Evolutionary conservation across 768 basidiomycete species (phyloP), one percentile per base, ranked within the genome.

Genomic region (Galerina sulciceps): DNA sequence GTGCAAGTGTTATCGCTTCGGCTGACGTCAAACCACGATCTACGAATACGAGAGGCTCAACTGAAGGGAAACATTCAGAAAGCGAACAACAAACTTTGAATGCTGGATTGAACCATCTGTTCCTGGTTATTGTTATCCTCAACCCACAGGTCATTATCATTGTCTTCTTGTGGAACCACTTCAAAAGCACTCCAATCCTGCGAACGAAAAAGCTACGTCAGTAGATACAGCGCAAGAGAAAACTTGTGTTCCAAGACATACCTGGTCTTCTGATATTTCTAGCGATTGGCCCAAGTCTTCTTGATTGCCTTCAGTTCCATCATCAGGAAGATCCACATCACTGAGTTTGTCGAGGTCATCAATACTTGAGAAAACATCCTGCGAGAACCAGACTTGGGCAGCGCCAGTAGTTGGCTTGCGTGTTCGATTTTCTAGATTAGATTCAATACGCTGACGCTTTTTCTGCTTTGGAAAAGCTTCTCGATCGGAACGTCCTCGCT

Each of bases 311-410:
- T 76, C 76, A 0, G 37, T 58, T 23, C 71, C 66, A 14, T 65
- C 67, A 35, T 69, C 67, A 9, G 61, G 57, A 23, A 61, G 79
- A 43, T 79, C 65, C 2, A 60, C 57, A 22, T 66, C 80, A 45
- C 78, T 82, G 8, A 79, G 60, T 54, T 68, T 68, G 3, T 70
- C 75, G 6, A 76, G 69, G 6, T 67, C 81, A 42, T 82, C 85
- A 6, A 85, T 71, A 20, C 83, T 89, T 49, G 86, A 82, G 79
- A 99, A 99, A 43, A 97, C 74, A 50, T 91, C 90, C 73, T 97
- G 96, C 63, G 91, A 89, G 75, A 98, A 99, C 97, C 97, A 99
- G n/a, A 98, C 71, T 65, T 89, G 83, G 44, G 87, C 81, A 45
- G 82, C 82, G 64, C 81, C 67, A 13, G 75, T 68, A 1, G 69